Evolutionary conservation across 2,329 filamentous ascomycete species (phyloP).

Genomic region (Didymella keratinophila): DNA sequence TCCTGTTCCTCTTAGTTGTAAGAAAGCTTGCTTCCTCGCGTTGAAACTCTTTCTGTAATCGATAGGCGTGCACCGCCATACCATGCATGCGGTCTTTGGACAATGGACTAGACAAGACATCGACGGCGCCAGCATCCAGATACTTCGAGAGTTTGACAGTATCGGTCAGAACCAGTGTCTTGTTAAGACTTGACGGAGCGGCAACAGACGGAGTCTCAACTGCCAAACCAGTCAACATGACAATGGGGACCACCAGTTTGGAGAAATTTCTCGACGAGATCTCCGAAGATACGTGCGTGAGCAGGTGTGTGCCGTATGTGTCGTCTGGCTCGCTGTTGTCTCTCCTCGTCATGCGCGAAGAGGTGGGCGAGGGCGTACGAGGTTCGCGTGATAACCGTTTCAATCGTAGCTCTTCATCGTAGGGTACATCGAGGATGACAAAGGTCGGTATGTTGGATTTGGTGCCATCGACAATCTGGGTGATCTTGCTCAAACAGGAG

Average conservation of each 20-base stretch:
- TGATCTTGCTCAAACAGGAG: constrained; percentile 49
- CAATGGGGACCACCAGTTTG: constrained; percentile 52
- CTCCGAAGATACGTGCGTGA: constrained; percentile 52
- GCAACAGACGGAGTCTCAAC: constrained; percentile 42
- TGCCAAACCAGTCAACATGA: constrained; percentile 51
- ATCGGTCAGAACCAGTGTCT: constrained; percentile 54
- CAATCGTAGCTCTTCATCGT: constrained; percentile 52
- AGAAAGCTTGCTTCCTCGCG: constrained; percentile 76
- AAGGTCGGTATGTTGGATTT: constrained; percentile 49
- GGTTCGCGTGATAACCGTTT: constrained; percentile 53
- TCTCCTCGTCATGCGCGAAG: constrained; percentile 39
- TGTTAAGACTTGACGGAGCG: constrained; percentile 45
- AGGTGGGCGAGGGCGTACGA: constrained; percentile 51
- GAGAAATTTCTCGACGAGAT: constrained; percentile 52
- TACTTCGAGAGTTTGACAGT: constrained; percentile 71
- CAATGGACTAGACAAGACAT: constrained; percentile 84
- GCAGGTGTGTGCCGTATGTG: constrained; percentile 54
- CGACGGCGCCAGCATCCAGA: constrained; percentile 83
- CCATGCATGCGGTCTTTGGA: constrained; percentile 76
- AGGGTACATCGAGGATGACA: constrained; percentile 54
- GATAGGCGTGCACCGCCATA: constrained; percentile 83
- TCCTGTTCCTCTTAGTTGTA: constrained; percentile 76
- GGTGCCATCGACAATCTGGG: constrained; percentile 45
- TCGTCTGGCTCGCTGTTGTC: constrained; percentile 51
- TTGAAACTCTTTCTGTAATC: constrained; percentile 77